These are phyloP conservation scores for Ceratobasidium sp. DNA, from an alignment of 1,284 basidiomycete genomes.

Conservation along the genomic window DNA sequence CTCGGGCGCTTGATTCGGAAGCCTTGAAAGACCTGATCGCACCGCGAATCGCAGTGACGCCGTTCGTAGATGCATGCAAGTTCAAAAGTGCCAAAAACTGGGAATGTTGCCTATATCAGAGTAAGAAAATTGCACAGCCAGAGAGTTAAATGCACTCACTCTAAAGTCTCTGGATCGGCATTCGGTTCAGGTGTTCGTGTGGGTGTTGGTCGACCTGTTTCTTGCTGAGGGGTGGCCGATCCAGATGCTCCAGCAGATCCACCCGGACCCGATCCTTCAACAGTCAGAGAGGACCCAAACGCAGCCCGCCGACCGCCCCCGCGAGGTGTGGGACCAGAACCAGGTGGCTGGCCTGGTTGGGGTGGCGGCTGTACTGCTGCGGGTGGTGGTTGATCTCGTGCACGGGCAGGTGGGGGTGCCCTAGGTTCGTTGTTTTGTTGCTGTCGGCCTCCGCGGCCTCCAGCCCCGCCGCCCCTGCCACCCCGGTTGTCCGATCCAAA, in stretches of 20 bases:
- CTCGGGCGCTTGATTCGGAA: slow-evolving; percentile 80
- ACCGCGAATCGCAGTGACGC: slow-evolving; percentile 78
- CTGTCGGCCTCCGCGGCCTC: slow-evolving; percentile 45
- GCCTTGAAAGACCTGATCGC: slow-evolving; percentile 81
- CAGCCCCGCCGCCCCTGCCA: slow-evolving; percentile 39
- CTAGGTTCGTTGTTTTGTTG: neutral
- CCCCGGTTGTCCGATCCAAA: slow-evolving; percentile 62
- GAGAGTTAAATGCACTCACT: neutral
- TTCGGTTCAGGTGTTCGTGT: slow-evolving; percentile 18
- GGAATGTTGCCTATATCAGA: slow-evolving; percentile 34
- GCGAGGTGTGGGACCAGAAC: neutral
- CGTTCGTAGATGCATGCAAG: slow-evolving; percentile 60
- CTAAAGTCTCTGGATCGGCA: slow-evolving; percentile 23
- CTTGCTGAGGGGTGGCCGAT: slow-evolving; percentile 12
- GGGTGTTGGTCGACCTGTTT: neutral
- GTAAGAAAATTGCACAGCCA: neutral
- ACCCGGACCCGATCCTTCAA: neutral
- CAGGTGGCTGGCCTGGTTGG: slow-evolving; percentile 13
- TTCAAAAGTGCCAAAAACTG: slow-evolving; percentile 25
- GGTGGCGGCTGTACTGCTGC: slow-evolving; percentile 18
- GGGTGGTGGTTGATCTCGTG: slow-evolving; percentile 3
- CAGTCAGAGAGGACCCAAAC: slow-evolving; percentile 33
- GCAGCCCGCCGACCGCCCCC: slow-evolving; percentile 29
- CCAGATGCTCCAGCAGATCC: neutral
- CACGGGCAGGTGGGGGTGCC: neutral